These are phyloP conservation scores for Colletotrichum musae DNA, from an alignment of 2,329 filamentous ascomycete genomes.

Conservation along the genomic window DNA sequence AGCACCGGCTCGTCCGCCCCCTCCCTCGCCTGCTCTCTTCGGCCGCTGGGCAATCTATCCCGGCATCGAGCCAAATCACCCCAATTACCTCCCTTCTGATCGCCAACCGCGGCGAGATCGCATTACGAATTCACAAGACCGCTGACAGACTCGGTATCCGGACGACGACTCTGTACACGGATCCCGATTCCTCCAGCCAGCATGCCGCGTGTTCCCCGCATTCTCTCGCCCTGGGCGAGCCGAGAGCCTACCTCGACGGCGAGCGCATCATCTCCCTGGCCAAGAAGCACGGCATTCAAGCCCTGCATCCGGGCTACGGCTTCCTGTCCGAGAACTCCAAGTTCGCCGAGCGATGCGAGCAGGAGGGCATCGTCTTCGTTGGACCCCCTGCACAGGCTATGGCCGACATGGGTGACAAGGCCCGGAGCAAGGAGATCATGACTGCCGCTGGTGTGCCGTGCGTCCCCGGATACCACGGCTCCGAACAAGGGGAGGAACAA, in stretches of 20 bases:
- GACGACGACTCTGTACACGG: slow-evolving; percentile 95
- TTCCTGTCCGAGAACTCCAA: slow-evolving; percentile 94
- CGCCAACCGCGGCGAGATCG: slow-evolving; percentile 97
- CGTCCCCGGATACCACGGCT: slow-evolving; percentile 94
- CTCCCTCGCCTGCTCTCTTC: slow-evolving; percentile 56
- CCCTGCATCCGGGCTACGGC: slow-evolving; percentile 96
- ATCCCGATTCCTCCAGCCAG: slow-evolving; percentile 88
- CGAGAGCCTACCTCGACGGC: slow-evolving; percentile 92
- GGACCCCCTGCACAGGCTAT: slow-evolving; percentile 88
- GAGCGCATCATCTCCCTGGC: slow-evolving; percentile 92
- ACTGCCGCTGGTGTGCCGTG: slow-evolving; percentile 93
- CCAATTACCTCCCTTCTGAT: slow-evolving; percentile 88
- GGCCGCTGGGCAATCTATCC: slow-evolving; percentile 29
- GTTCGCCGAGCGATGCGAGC: slow-evolving; percentile 89
- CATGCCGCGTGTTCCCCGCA: slow-evolving; percentile 89
- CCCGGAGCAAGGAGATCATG: slow-evolving; percentile 96
- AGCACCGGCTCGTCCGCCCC: slow-evolving; percentile 62
- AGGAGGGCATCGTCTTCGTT: slow-evolving; percentile 94
- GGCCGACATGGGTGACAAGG: slow-evolving; percentile 94
- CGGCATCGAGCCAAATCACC: slow-evolving; percentile 50
- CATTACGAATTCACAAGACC: slow-evolving; percentile 90
- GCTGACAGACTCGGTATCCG: slow-evolving; percentile 90
- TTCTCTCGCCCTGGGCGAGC: slow-evolving; percentile 85
- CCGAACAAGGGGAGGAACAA: slow-evolving; percentile 78
- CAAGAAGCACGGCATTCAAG: slow-evolving; percentile 87